These are phyloP conservation scores for Chalciporus pseudorubinellus DNA, from an alignment of 768 basidiomycete genomes.

Conservation along the genomic window DNA sequence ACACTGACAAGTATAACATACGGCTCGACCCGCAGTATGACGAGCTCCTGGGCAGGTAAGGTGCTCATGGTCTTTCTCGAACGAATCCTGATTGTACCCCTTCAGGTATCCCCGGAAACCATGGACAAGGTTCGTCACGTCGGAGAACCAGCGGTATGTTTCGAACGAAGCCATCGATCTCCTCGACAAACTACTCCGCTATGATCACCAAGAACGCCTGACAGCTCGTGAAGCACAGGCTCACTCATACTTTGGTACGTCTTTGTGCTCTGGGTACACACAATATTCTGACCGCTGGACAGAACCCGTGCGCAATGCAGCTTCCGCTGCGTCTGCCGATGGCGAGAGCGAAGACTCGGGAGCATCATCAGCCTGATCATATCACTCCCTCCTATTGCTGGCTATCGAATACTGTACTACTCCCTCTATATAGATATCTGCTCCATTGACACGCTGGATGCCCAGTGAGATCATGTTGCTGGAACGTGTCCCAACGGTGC, in stretches of 20 bases:
- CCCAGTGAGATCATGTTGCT: constrained; percentile 15
- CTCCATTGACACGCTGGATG: constrained; percentile 22
- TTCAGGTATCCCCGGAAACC: constrained; percentile 89
- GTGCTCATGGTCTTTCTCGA: constrained; percentile 4
- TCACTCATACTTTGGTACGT: constrained; percentile 88
- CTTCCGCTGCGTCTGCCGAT: constrained; percentile 43
- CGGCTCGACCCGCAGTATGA: constrained; percentile 95
- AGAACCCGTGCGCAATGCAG: constrained; percentile 68
- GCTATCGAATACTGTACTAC: constrained; percentile 32
- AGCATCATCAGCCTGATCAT: constrained; percentile 33
- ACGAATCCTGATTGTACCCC: constrained; percentile 2
- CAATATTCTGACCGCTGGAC: constrained; percentile 16
- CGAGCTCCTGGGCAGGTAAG: constrained; percentile 83
- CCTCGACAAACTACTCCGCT: constrained; percentile 90
- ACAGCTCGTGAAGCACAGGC: constrained; percentile 91
- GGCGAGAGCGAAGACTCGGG: constrained; percentile 59
- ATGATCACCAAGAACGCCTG: constrained; percentile 95
- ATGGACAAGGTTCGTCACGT: constrained; percentile 94
- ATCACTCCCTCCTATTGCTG: constrained; percentile 25
- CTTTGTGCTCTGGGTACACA: constrained; percentile 9
- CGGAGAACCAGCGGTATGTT: constrained; percentile 94
- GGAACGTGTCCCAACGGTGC: constrained; percentile 20
- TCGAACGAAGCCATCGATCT: constrained; percentile 97
- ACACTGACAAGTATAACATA: constrained; percentile 94
- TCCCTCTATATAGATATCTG: constrained; percentile 32